These are phyloP conservation scores for Fomitiporia mediterranea DNA, from an alignment of 1,284 basidiomycete genomes.

Conservation along the genomic window DNA sequence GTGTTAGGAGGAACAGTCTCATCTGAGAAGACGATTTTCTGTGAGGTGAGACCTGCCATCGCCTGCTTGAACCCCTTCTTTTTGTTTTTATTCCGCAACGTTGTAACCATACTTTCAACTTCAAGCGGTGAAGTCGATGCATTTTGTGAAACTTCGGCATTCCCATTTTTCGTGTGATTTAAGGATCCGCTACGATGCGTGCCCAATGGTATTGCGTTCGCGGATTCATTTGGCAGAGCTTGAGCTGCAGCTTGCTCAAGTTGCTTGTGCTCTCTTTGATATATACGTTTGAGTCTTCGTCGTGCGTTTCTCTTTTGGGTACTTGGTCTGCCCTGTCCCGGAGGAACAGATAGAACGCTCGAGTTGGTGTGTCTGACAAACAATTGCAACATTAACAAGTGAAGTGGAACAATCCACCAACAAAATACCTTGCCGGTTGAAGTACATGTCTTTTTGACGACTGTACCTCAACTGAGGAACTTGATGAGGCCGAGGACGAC, in stretches of 20 bases:
- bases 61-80: conserved; percentile 58
- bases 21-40: conserved; percentile 54
- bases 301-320: conserved; percentile 65
- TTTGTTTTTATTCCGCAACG: conserved; percentile 70
- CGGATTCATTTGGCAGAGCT: conserved; percentile 20
- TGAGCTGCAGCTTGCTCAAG: conserved; percentile 16
- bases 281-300: conserved; percentile 45
- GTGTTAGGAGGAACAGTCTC: conserved; percentile 15
- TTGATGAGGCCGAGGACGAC: neutral
- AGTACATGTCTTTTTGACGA: conserved; percentile 17
- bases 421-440: too few species aligned
- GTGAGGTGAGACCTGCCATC: conserved; percentile 41
- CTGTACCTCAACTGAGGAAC: conserved; percentile 1
- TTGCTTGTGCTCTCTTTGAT: conserved; percentile 27
- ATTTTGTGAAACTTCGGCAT: neutral
- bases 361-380: neutral
- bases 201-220: conserved; percentile 38
- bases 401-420: conserved; percentile 22
- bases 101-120: conserved; percentile 46
- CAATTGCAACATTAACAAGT: neutral
- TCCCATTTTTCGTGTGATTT: neutral
- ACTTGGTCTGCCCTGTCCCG: conserved; percentile 59
- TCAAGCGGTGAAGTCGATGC: conserved; percentile 5
- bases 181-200: neutral
- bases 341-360: conserved; percentile 39